Evolutionary conservation across 1,139 yeast genomes (phyloP).

Genomic region (Lodderomyces orthopsilosis): DNA sequence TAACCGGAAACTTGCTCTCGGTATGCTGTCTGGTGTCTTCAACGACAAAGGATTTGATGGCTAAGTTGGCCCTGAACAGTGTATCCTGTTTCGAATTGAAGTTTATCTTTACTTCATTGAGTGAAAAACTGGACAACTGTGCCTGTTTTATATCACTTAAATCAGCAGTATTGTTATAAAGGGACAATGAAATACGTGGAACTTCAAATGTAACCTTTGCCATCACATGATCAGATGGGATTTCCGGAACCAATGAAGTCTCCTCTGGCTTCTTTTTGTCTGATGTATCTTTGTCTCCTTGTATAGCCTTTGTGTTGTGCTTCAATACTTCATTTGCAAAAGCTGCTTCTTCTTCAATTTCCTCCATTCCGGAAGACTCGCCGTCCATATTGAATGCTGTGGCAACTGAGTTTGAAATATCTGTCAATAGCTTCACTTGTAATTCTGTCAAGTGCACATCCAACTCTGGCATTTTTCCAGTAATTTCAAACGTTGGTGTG

Average conservation of each 20-base stretch:
- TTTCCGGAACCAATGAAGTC: neutral
- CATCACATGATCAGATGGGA: constrained; percentile 33
- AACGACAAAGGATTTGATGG: constrained; percentile 71
- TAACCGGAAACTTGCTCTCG: constrained; percentile 70
- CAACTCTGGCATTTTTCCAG: constrained; percentile 65
- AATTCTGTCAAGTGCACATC: constrained; percentile 71
- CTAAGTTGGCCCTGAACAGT: constrained; percentile 58
- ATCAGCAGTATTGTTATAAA: constrained; percentile 57
- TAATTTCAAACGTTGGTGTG: constrained; percentile 52
- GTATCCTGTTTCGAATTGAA: constrained; percentile 54
- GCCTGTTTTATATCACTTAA: constrained; percentile 28
- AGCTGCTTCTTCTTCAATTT: constrained; percentile 65
- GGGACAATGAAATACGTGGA: constrained; percentile 61
- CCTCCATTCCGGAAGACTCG: constrained; percentile 39
- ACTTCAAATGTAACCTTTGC: constrained; percentile 54
- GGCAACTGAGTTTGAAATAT: constrained; percentile 56
- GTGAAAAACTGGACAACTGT: constrained; percentile 60
- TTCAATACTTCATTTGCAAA: constrained; percentile 49
- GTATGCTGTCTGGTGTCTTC: constrained; percentile 65
- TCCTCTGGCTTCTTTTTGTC: neutral
- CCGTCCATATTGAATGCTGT: constrained; percentile 49
- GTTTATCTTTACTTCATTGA: constrained; percentile 55
- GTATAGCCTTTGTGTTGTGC: constrained; percentile 20
- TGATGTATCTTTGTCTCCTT: constrained; percentile 2
- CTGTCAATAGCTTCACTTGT: constrained; percentile 62